Conservation (phyloP, 306 rosid species). For the Malus asiatica region DNA sequence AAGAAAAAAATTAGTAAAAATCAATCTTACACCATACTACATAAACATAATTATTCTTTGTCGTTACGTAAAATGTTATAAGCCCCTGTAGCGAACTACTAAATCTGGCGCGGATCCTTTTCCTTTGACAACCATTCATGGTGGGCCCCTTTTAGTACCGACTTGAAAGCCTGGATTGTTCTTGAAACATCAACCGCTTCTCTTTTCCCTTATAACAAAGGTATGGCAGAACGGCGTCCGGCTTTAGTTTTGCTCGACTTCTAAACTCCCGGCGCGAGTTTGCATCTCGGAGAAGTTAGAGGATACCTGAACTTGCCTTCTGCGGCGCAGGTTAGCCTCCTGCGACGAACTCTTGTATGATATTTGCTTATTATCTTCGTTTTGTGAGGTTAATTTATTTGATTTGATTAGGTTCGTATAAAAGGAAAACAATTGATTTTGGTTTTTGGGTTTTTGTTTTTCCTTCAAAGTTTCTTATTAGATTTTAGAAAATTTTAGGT, state of each 20-base stretch:
- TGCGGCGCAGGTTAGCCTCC: not conserved
- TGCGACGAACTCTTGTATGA: not conserved
- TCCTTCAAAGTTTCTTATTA: not conserved
- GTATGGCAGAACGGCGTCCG: not conserved
- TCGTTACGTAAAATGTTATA: too few relatives aligned
- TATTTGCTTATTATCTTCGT: not conserved
- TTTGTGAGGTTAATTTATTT: not conserved
- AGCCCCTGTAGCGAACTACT: too few relatives aligned
- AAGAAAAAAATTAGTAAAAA: too few relatives aligned
- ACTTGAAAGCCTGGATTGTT: not conserved
- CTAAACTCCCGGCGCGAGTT: not conserved
- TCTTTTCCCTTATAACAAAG: not conserved
- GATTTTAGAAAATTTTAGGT: not conserved
- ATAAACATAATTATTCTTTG: too few relatives aligned
- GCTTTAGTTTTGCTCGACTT: not conserved
- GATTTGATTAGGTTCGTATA: not conserved
- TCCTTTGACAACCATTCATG: not conserved
- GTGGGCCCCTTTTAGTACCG: not conserved
- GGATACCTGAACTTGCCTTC: not conserved
- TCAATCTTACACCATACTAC: too few relatives aligned
- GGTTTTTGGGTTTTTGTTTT: not conserved
- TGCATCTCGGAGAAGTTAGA: not conserved
- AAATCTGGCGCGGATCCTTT: too few relatives aligned
- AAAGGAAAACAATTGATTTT: not conserved
- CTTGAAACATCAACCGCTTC: not conserved